These are phyloP conservation scores for Saturnispora serradocipensis DNA, from an alignment of 805 yeast genomes.

Conservation along the genomic window DNA sequence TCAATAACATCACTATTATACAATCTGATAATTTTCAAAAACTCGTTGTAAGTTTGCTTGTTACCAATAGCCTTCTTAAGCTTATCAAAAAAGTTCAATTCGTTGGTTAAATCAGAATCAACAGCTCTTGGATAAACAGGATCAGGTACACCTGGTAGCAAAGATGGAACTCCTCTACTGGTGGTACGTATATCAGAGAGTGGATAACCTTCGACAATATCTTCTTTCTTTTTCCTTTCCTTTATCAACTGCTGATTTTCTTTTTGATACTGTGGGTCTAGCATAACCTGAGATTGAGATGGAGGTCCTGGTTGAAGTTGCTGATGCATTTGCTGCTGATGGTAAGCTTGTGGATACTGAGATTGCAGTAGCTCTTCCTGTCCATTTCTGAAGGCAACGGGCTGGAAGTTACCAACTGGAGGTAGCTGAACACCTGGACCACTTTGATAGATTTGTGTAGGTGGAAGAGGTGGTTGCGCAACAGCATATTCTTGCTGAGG, in stretches of 20 bases:
- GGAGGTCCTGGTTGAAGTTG: constrained; percentile 3
- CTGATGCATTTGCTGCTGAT: constrained; percentile 10
- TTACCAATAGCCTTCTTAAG: constrained; percentile 83
- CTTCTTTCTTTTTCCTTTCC: constrained; percentile 23
- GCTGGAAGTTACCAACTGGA: constrained; percentile 83
- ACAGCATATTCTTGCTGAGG: constrained; percentile 16
- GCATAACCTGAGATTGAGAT: constrained; percentile 10
- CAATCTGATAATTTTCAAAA: constrained; percentile 76
- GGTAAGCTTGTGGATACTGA: constrained; percentile 9
- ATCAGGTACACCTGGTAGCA: constrained; percentile 80
- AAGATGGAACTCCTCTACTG: constrained; percentile 43
- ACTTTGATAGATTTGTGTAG: constrained; percentile 3
- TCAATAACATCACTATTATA: constrained; percentile 89
- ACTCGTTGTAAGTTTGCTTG: constrained; percentile 86
- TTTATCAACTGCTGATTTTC: constrained; percentile 14
- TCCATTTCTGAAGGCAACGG: constrained; percentile 26
- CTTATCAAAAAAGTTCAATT: constrained; percentile 82
- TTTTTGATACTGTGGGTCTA: constrained; percentile 1
- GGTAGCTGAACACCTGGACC: constrained; percentile 49
- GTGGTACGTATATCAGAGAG: constrained; percentile 34
- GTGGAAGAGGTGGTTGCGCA: constrained; percentile 11
- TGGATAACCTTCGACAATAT: constrained; percentile 26
- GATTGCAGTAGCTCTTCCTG: constrained; percentile 10
- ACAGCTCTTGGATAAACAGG: constrained; percentile 56
- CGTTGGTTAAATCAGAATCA: constrained; percentile 64